Base-by-base conservation (phyloP, 257 asterid genomes). In the Nicotiana obtusifolia region DNA sequence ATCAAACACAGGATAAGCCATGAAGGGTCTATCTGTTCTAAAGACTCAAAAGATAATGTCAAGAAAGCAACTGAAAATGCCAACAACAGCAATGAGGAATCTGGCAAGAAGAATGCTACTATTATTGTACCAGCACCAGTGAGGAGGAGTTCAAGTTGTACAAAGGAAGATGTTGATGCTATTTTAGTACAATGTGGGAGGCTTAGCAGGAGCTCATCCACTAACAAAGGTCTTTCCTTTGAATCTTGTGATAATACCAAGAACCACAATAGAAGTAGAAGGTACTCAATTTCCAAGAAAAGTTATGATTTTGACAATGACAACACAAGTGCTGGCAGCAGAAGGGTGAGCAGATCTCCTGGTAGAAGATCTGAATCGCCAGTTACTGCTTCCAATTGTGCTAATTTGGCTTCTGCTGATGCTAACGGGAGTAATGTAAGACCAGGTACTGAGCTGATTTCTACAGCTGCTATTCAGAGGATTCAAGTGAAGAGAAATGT, bases 341-440 rank as follows among this genome's bases (percentile, higher is more conserved):
- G 97, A 87, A 88, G 99, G 85, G 95, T 91, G 77, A 94, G 99
- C 86, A 88, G 97, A 86, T 96, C 99, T 59, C 99, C 99, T 2
- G 92, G 91, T 15, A 85, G 97, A 82, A 93, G 98, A 93, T 94
- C 99, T 77, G 98, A 92, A 64, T 96, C 99, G 22, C 99, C 99
- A 2, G 86, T 80, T 17, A 80, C 90, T 24, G 64, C 49, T 16
- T 64, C 8, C 52, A 19, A 17, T 30, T 14, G 47, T 64, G 47
- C 22, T 65, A 65, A 68, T 68, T 68, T 68, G 53, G 56, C 54
- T 33, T 65, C 82, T 1, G 76, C 86, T 1, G 65, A 64, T 82
- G 76, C 60, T 14, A 65, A 49, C 49, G 71, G 81, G 19, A 37
- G 37, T 35, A 37, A 15, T 68, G 33, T 41, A 6, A 88, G 88